Evolutionary conservation across 2,329 filamentous ascomycete species (phyloP).

Genomic region (Colletotrichum sp.): DNA sequence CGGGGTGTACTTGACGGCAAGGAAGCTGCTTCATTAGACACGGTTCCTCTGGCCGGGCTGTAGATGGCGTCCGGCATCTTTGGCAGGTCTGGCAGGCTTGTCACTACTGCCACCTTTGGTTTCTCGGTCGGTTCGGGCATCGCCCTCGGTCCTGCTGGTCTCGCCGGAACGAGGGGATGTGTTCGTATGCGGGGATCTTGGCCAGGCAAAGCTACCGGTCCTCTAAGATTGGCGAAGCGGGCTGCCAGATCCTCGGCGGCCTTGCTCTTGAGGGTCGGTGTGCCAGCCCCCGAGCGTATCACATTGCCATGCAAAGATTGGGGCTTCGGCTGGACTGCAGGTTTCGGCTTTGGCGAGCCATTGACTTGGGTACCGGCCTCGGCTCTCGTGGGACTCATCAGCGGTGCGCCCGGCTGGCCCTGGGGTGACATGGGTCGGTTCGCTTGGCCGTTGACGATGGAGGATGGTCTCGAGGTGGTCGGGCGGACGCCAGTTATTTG

Average conservation of each 20-base stretch:
- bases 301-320: slow-evolving; percentile 68
- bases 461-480: slow-evolving; percentile 21
- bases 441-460: slow-evolving; percentile 3
- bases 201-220: slow-evolving; percentile 41
- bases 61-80: slow-evolving; percentile 79
- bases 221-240: slow-evolving; percentile 63
- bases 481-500: slow-evolving; percentile 62
- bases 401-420: slow-evolving; percentile 24
- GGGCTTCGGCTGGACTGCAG: slow-evolving; percentile 69
- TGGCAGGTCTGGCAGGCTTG: slow-evolving; percentile 63
- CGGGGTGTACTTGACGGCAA: slow-evolving; percentile 70
- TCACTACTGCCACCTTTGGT: slow-evolving; percentile 54
- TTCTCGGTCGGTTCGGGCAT: slow-evolving; percentile 51
- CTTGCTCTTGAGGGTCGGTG: slow-evolving; percentile 31
- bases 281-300: slow-evolving; percentile 42
- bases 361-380: background rate
- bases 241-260: slow-evolving; percentile 55
- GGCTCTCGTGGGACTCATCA: slow-evolving; percentile 14
- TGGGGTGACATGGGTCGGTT: slow-evolving; percentile 7
- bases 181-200: slow-evolving; percentile 61
- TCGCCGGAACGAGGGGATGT: slow-evolving; percentile 46
- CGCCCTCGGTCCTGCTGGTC: slow-evolving; percentile 52
- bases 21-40: slow-evolving; percentile 68
- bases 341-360: slow-evolving; percentile 41
- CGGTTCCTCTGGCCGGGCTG: slow-evolving; percentile 75